phyloP scores from a whole-genome alignment of 192 early-diverging fungal species.

The Jimgerdemannia lactiflua region DNA sequence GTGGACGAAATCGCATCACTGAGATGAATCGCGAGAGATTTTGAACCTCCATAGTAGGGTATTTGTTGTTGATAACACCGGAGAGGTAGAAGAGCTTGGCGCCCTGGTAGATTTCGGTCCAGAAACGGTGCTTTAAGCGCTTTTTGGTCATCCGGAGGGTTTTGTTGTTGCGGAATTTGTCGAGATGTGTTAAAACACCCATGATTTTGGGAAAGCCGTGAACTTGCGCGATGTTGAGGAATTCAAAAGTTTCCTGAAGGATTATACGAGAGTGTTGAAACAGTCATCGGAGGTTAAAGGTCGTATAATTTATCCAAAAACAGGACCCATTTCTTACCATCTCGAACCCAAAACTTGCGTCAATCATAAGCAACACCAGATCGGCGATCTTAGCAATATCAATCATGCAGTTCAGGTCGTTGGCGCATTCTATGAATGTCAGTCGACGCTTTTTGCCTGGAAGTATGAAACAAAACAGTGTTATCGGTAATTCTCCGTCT shows the following conservation, averaged over 20 bases:
- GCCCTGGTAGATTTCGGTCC: slow-evolving; percentile 99
- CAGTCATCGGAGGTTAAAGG: not conserved
- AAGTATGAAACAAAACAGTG: not conserved
- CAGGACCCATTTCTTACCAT: slow-evolving; percentile 56
- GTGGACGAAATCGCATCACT: slow-evolving; percentile 97
- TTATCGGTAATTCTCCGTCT: not conserved
- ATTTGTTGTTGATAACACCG: slow-evolving; percentile 91
- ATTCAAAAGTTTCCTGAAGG: slow-evolving; percentile 93
- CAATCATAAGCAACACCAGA: slow-evolving; percentile 90
- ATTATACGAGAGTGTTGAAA: not conserved
- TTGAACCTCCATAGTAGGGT: slow-evolving; percentile 90
- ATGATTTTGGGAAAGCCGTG: slow-evolving; percentile 98
- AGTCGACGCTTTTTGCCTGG: slow-evolving; percentile 86
- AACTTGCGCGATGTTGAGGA: slow-evolving; percentile 93
- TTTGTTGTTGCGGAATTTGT: slow-evolving; percentile 95
- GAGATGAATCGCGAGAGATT: slow-evolving; percentile 97
- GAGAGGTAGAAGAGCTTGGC: slow-evolving; percentile 99
- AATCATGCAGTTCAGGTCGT: slow-evolving; percentile 97
- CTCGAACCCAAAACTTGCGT: slow-evolving; percentile 98
- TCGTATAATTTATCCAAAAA: not conserved
- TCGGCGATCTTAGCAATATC: slow-evolving; percentile 98
- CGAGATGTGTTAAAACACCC: slow-evolving; percentile 96
- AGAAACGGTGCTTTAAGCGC: slow-evolving; percentile 96
- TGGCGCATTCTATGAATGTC: slow-evolving; percentile 96
- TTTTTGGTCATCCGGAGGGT: slow-evolving; percentile 86